Percentiles rank a stretch among this genome's conserved stretches.
Conservation (phyloP, 495 filamentous ascomycete species). For the Neurospora africana region DNA sequence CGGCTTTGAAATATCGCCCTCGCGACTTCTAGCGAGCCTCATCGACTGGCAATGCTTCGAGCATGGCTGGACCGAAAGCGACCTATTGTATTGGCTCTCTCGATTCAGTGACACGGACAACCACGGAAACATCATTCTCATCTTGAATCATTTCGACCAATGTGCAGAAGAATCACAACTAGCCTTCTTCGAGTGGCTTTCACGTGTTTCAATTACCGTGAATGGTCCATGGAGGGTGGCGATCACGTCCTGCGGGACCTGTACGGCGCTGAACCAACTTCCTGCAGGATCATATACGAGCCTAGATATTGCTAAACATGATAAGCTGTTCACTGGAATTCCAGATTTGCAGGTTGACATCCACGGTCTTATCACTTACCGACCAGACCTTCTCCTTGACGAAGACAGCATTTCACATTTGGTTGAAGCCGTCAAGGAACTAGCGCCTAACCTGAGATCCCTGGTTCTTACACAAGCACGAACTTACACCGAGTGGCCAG, state of each 20-base stretch:
- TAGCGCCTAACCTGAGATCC: neutral
- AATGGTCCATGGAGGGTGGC: neutral
- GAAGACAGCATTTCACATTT: neutral
- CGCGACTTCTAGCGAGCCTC: neutral
- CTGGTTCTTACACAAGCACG: neutral
- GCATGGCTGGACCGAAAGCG: conserved; percentile 10
- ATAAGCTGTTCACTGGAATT: neutral
- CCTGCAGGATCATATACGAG: neutral
- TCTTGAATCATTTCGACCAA: conserved; percentile 10
- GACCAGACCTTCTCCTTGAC: neutral
- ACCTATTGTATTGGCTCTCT: conserved; percentile 10
- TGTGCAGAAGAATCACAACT: neutral
- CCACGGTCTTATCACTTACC: neutral
- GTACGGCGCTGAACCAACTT: neutral
- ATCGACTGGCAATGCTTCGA: neutral
- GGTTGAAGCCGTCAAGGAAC: neutral
- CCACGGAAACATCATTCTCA: conserved; percentile 2
- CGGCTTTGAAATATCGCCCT: neutral
- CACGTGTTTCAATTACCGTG: neutral
- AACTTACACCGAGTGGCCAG: neutral
- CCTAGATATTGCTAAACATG: neutral
- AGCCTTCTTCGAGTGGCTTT: neutral
- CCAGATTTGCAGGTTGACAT: neutral
- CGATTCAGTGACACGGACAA: neutral
- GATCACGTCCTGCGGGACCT: neutral